phyloP scores from a whole-genome alignment of 805 yeast genomes.

The Novakomyces olei region DNA sequence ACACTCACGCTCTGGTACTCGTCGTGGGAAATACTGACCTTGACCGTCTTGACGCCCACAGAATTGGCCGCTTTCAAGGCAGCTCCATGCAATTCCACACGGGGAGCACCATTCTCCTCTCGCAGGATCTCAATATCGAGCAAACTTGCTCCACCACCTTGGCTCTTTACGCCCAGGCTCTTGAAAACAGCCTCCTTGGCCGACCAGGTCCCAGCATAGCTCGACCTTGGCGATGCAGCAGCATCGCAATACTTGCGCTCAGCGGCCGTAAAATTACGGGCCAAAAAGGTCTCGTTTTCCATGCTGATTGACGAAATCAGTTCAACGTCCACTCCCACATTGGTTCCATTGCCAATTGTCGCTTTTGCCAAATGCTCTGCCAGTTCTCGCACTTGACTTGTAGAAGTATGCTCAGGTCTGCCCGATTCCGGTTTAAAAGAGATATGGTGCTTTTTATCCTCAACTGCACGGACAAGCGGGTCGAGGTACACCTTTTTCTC shows the following conservation, averaged over 20 bases:
- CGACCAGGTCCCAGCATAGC: conserved; percentile 96
- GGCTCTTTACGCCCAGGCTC: conserved; percentile 66
- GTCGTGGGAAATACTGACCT: conserved; percentile 85
- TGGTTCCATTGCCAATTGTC: conserved; percentile 25
- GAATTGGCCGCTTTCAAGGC: conserved; percentile 53
- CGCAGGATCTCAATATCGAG: conserved; percentile 73
- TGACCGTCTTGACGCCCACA: conserved; percentile 48
- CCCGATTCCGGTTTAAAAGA: background rate
- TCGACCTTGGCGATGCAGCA: conserved; percentile 63
- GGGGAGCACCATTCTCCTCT: conserved; percentile 57
- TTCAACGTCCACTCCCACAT: conserved; percentile 96
- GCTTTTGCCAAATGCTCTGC: conserved; percentile 32
- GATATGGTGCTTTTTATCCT: conserved; percentile 16
- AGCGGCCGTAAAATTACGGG: conserved; percentile 66
- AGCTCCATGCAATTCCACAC: conserved; percentile 49
- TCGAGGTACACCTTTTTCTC: conserved; percentile 85
- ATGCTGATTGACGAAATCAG: conserved; percentile 57
- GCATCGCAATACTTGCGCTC: conserved; percentile 61
- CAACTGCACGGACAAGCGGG: conserved; percentile 65
- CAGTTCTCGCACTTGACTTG: conserved; percentile 42
- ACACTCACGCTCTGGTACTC: conserved; percentile 96
- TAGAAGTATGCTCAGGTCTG: conserved; percentile 13
- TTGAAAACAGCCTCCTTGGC: conserved; percentile 99
- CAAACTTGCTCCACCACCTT: conserved; percentile 90
- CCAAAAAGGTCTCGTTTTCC: conserved; percentile 75